These are phyloP conservation scores for Sparassis latifolia DNA, from an alignment of 1,284 basidiomycete genomes.

Conservation along the genomic window DNA sequence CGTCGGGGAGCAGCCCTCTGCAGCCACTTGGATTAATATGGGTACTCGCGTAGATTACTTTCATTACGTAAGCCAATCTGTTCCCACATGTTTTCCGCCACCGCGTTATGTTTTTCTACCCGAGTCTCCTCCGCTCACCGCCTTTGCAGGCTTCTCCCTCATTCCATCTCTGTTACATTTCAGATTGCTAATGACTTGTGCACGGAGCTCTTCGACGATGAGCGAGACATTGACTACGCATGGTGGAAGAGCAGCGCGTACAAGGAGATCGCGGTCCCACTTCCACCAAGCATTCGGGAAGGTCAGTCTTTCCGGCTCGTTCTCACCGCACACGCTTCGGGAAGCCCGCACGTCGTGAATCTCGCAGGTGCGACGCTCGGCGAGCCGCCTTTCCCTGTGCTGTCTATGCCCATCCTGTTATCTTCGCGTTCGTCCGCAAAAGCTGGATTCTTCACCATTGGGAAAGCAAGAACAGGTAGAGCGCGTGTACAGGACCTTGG, in stretches of 20 bases:
- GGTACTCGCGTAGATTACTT: no score
- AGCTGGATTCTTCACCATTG: constrained; percentile 11
- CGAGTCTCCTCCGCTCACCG: constrained; percentile 74
- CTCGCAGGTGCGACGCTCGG: constrained; percentile 28
- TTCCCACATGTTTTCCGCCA: no score
- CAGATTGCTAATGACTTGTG: constrained; percentile 78
- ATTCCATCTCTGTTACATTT: constrained; percentile 51
- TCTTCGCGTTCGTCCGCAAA: constrained; percentile 14
- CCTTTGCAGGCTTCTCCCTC: constrained; percentile 38
- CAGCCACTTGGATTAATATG: no score
- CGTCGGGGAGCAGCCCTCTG: no score
- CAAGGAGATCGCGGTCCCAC: constrained; percentile 61
- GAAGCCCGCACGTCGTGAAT: constrained; percentile 23
- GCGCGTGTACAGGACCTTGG: constrained; percentile 44
- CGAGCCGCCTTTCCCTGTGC: constrained; percentile 45
- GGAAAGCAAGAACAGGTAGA: constrained; percentile 69
- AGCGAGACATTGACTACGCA: constrained; percentile 40
- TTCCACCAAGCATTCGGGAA: constrained; percentile 44
- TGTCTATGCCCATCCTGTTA: constrained; percentile 62
- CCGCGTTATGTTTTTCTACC: constrained; percentile 62
- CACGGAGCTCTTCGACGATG: constrained; percentile 49
- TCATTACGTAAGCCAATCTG: no score
- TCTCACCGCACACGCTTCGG: constrained; percentile 34
- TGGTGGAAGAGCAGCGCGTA: constrained; percentile 63
- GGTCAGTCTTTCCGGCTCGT: constrained; percentile 62